A percentile compares a stretch with the other conserved stretches of the same genome.
These are phyloP conservation scores for Leucocoprinus birnbaumii DNA, from an alignment of 768 basidiomycete species.

Conservation along the genomic window DNA sequence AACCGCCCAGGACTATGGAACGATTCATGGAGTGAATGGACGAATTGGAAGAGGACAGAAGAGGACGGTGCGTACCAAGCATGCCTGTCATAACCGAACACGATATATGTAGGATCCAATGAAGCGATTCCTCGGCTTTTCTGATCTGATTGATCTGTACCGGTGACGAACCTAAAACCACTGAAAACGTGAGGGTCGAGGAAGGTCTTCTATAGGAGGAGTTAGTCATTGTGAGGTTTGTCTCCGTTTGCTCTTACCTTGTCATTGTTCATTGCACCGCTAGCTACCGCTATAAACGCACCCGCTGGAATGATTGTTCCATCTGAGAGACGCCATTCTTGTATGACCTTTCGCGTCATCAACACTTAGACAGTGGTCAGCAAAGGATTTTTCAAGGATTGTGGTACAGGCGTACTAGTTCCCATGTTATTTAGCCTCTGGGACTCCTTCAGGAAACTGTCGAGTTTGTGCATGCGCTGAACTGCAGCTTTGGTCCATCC, in stretches of 20 bases:
- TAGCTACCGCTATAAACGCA: slow-evolving; percentile 22
- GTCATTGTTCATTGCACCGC: slow-evolving; percentile 22
- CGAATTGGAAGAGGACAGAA: neutral
- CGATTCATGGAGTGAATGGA: neutral
- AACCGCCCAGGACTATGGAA: slow-evolving; percentile 30
- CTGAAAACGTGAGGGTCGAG: slow-evolving; percentile 33
- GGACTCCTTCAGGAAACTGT: slow-evolving; percentile 45
- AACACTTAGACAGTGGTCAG: neutral
- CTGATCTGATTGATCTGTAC: neutral
- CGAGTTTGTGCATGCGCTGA: slow-evolving; percentile 36
- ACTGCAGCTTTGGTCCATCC: slow-evolving; percentile 34
- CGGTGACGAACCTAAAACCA: slow-evolving; percentile 29
- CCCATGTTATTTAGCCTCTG: slow-evolving; percentile 11
- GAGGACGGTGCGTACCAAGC: slow-evolving; percentile 27
- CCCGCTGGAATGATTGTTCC: slow-evolving; percentile 36
- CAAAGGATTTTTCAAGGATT: no score
- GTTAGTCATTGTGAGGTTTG: neutral
- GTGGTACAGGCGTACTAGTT: neutral
- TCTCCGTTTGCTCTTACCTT: neutral
- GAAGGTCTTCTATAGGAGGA: slow-evolving; percentile 21
- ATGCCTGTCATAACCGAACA: slow-evolving; percentile 37
- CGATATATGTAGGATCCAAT: slow-evolving; percentile 25
- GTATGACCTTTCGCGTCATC: slow-evolving; percentile 25
- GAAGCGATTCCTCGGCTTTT: slow-evolving; percentile 30
- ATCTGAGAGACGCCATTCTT: slow-evolving; percentile 37